Conservation (phyloP, 805 yeast species). For the Candida silvatica region DNA sequence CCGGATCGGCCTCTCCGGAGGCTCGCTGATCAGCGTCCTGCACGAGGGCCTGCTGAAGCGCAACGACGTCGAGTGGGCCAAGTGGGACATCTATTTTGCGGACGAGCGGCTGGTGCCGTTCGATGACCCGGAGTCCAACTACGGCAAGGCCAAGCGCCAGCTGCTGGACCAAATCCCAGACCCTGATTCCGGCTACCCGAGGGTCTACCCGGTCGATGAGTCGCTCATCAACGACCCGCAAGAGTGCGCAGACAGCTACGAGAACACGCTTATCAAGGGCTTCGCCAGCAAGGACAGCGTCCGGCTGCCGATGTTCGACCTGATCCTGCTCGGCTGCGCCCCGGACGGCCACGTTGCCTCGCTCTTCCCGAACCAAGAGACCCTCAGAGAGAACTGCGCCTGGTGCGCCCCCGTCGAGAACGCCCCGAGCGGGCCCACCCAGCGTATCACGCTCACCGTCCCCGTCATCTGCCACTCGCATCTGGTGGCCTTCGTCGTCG, state of each 20-base stretch:
- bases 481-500: conserved; percentile 89
- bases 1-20: conserved; percentile 89
- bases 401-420: conserved; percentile 93
- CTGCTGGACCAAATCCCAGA: conserved; percentile 63
- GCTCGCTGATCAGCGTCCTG: conserved; percentile 79
- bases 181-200: conserved; percentile 43
- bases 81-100: conserved; percentile 95
- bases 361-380: conserved; percentile 88
- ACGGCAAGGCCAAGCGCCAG: conserved; percentile 79
- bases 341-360: conserved; percentile 98
- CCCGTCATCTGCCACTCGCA: conserved; percentile 95
- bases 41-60: conserved; percentile 78
- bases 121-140: conserved; percentile 73
- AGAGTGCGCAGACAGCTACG: conserved; percentile 92
- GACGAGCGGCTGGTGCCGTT: conserved; percentile 94
- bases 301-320: conserved; percentile 89
- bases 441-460: conserved; percentile 81
- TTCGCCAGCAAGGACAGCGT: conserved; percentile 97
- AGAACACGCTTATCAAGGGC: conserved; percentile 73
- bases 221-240: conserved; percentile 67
- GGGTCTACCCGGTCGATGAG: conserved; percentile 78
- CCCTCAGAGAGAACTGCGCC: conserved; percentile 80
- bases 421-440: conserved; percentile 83
- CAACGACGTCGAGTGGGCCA: conserved; percentile 70
- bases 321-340: conserved; percentile 90